These are phyloP conservation scores for Puccinia sorghi DNA, from an alignment of 1,284 basidiomycete genomes.

Conservation along the genomic window DNA sequence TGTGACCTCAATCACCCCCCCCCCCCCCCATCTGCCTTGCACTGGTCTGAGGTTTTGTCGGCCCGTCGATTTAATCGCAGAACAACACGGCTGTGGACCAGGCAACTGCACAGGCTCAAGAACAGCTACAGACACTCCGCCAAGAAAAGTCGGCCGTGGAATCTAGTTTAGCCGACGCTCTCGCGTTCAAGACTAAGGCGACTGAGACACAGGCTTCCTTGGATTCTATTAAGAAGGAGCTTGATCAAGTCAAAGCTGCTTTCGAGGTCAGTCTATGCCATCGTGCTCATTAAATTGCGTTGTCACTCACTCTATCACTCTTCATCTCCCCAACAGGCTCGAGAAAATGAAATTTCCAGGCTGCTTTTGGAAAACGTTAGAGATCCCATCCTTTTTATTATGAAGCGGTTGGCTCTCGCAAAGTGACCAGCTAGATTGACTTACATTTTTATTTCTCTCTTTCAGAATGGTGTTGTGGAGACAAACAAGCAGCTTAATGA, in stretches of 20 bases:
- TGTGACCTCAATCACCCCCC: not conserved
- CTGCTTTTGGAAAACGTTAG: constrained; percentile 26
- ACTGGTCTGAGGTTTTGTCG: not conserved
- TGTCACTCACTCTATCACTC: not conserved
- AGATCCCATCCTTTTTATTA: not conserved
- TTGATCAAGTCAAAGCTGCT: constrained; percentile 20
- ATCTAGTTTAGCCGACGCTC: constrained; percentile 24
- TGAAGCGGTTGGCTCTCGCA: not conserved
- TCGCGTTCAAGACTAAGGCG: constrained; percentile 8
- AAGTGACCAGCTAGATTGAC: not conserved
- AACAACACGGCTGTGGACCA: constrained; percentile 14
- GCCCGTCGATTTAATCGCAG: too few species aligned
- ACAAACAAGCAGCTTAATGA: constrained; percentile 22
- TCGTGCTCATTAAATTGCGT: not conserved
- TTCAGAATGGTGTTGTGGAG: constrained; percentile 7
- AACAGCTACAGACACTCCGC: constrained; percentile 32
- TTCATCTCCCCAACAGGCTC: not conserved
- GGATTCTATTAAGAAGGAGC: constrained; percentile 32
- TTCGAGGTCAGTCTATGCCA: constrained; percentile 24
- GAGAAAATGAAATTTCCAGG: constrained; percentile 4
- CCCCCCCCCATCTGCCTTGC: too few species aligned
- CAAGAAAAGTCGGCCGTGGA: constrained; percentile 34
- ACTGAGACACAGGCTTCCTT: constrained; percentile 31
- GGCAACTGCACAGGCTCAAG: constrained; percentile 29
- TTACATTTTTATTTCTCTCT: not conserved